Conservation (phyloP, 257 asterid genomes). For the Nicotiana otophora region DNA sequence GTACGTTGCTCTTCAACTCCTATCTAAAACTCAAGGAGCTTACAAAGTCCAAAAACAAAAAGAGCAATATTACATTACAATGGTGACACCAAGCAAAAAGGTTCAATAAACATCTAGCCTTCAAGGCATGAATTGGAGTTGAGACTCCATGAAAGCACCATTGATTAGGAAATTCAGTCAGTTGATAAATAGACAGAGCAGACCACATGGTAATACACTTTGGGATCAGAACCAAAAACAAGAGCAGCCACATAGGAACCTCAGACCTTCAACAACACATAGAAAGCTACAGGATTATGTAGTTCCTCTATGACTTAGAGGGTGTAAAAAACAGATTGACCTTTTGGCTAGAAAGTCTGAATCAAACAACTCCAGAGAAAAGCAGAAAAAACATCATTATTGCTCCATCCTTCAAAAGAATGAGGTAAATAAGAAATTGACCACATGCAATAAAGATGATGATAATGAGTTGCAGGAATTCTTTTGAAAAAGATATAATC, state of each 20-base stretch:
- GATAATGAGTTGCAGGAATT: background rate
- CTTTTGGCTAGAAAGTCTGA: background rate
- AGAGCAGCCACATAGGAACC: background rate
- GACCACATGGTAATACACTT: constrained; percentile 10
- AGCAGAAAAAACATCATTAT: background rate
- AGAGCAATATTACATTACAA: too few species aligned
- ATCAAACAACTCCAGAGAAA: background rate
- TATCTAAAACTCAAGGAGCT: too few species aligned
- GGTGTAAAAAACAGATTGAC: background rate
- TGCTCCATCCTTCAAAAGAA: constrained; percentile 1
- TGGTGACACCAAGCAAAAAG: too few species aligned
- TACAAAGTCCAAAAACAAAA: too few species aligned
- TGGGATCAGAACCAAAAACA: background rate
- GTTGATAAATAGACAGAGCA: constrained; percentile 11
- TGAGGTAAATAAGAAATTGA: background rate
- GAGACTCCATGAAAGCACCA: too few species aligned
- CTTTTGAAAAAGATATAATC: background rate
- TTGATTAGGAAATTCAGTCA: constrained; percentile 6
- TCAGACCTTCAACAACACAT: background rate
- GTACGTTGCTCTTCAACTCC: too few species aligned
- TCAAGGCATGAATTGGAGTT: too few species aligned
- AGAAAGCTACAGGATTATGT: background rate
- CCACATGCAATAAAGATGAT: background rate
- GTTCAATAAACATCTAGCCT: too few species aligned
- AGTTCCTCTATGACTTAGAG: background rate